phyloP scores from a whole-genome alignment of 2,329 filamentous ascomycete genomes.

The Fusarium brachygibbosum region DNA sequence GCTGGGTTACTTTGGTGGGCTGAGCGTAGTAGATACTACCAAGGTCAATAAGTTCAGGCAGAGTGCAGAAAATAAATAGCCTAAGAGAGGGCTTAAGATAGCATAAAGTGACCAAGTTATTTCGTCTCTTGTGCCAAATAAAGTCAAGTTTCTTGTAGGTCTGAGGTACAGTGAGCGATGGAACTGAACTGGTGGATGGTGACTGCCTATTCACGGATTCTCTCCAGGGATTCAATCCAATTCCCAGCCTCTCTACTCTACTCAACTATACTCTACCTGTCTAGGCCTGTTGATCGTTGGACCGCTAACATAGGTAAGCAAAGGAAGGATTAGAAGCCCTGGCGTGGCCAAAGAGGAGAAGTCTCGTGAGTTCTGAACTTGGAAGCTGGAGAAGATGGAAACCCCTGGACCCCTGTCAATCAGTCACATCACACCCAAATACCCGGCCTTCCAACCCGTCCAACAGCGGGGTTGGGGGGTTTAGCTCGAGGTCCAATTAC shows the following conservation, averaged over 20 bases:
- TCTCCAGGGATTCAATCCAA: conserved; percentile 5
- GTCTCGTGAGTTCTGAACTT: conserved; percentile 31
- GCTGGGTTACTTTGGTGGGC: conserved; percentile 13
- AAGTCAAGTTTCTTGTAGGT: neutral
- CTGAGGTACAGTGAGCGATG: neutral
- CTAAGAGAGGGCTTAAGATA: neutral
- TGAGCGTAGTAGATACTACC: neutral
- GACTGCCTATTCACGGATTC: neutral
- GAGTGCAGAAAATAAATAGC: neutral
- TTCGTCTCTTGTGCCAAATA: neutral
- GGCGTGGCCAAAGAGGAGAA: conserved; percentile 11
- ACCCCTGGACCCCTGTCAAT: conserved; percentile 36
- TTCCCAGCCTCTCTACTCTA: neutral
- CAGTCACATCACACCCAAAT: conserved; percentile 23
- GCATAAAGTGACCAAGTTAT: neutral
- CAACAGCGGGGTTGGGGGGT: conserved; percentile 27
- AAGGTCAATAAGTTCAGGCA: neutral
- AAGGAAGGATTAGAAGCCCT: conserved; percentile 24
- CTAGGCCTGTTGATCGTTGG: conserved; percentile 23
- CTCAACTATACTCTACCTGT: no score
- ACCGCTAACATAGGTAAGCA: neutral
- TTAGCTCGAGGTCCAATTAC: conserved; percentile 4
- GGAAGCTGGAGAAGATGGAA: conserved; percentile 28
- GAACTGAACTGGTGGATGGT: conserved; percentile 20
- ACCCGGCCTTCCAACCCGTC: conserved; percentile 15